Evolutionary conservation across 176 grass and related monocot genomes (phyloP).

Genomic region (Alloteropsis semialata): DNA sequence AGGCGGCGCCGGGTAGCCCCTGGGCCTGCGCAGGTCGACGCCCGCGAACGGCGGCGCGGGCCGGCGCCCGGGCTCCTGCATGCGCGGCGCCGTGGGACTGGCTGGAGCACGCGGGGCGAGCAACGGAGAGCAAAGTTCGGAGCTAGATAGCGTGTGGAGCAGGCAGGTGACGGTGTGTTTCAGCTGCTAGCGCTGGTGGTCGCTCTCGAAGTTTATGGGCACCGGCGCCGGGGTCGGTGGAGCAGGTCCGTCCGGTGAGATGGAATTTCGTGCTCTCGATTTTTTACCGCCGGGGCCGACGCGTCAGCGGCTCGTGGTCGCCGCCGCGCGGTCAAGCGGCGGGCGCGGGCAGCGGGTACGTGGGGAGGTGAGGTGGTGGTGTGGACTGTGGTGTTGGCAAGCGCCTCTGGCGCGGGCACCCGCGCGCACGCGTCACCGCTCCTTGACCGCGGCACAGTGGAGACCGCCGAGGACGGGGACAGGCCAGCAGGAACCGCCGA

Average conservation of each 20-base stretch:
- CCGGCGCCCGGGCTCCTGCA: constrained; percentile 35
- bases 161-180: neutral
- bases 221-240: constrained; percentile 3
- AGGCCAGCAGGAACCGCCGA: constrained; percentile 1
- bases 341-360: neutral
- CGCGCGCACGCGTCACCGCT: constrained; percentile 18
- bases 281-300: constrained; percentile 7
- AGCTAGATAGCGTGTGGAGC: neutral
- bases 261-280: neutral
- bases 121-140: neutral
- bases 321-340: neutral
- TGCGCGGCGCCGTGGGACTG: constrained; percentile 8
- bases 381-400: neutral
- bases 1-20: constrained; percentile 32
- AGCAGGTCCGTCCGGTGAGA: neutral
- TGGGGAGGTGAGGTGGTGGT: neutral
- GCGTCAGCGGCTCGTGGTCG: neutral
- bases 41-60: constrained; percentile 38
- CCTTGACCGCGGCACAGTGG: constrained; percentile 22
- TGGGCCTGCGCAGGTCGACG: constrained; percentile 51
- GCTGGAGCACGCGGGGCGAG: neutral
- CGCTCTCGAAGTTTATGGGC: constrained; percentile 23
- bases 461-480: neutral
- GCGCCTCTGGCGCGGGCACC: neutral
- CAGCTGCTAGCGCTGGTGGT: neutral